Base-by-base conservation (phyloP, 2,329 filamentous ascomycete genomes). In the Paracorniculantispora psalliotae region DNA sequence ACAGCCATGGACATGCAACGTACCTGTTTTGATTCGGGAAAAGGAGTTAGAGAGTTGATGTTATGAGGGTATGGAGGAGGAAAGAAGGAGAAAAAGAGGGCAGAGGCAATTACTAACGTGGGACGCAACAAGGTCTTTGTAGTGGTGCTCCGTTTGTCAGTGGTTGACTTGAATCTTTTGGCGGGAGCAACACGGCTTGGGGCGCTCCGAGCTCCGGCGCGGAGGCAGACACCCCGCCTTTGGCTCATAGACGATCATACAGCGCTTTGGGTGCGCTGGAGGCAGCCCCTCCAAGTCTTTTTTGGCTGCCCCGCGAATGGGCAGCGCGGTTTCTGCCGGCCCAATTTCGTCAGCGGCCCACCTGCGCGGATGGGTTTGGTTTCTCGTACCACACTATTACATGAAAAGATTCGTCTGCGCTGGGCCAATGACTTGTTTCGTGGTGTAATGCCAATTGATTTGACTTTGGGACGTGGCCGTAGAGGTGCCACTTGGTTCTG, bases 1-100 rank as follows among this genome's bases (percentile, higher is more conserved):
- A 62, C 46, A 37, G 59, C 41, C 52, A 65, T 47, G 61, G 66
- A 67, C 67, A 66, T 68, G 41, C 61, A 64, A 68, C 67, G 65
- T 69, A 69, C 67, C 64, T 69, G 63, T 43, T 33, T 37, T 13
- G 7, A 23, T 30, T 43, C 13, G 46, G 12, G 49, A 39, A 51
- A 3, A 28, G 23, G 10, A 30, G 37, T 25, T n/a, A n/a, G n/a
- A 53, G 41, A 46, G 17, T 30, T 23, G 8, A 15, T 55, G 28
- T 1, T 23, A 26, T n/a, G 28, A 19, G 21, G 21, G 13, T 23
- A 35, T 33, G 28, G 19, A 55, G 39, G 17, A 44, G 17, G 26
- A 53, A 53, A n/a, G 30, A 52, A 44, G 48, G 17, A 30, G 41
- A 37, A 47, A 21, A 48, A 19, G n/a, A 6, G 37, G 10, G 23